A percentile compares a stretch with the other conserved stretches of the same genome.
Evolutionary conservation across 192 early-diverging fungal species (phyloP).

Genomic region (Umbelopsis sp.): DNA sequence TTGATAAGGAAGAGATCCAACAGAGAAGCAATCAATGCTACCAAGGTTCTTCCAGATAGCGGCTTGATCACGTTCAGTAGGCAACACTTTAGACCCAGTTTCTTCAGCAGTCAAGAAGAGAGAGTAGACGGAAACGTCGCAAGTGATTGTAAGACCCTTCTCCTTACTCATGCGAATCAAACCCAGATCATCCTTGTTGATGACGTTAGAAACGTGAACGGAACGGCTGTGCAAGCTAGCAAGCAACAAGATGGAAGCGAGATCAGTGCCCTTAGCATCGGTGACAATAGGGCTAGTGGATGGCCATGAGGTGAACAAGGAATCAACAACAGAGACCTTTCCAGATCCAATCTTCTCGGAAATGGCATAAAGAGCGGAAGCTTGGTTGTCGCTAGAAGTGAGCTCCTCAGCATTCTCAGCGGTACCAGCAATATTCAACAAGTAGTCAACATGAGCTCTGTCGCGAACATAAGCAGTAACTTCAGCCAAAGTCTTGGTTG

Average conservation of each 20-base stretch:
- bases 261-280: constrained; percentile 82
- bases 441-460: constrained; percentile 74
- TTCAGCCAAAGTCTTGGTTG: constrained; percentile 44
- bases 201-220: constrained; percentile 90
- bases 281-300: constrained; percentile 72
- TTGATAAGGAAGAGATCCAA: constrained; percentile 70
- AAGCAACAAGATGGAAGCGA: constrained; percentile 87
- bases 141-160: constrained; percentile 84
- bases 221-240: constrained; percentile 80
- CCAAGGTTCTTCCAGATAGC: constrained; percentile 81
- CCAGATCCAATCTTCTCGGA: constrained; percentile 52
- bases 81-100: constrained; percentile 44
- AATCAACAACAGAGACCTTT: constrained; percentile 65
- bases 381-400: constrained; percentile 40
- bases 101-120: constrained; percentile 70
- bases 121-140: constrained; percentile 90
- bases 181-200: constrained; percentile 75
- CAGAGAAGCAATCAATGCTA: constrained; percentile 90
- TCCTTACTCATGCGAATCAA: constrained; percentile 87
- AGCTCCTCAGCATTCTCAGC: constrained; percentile 60
- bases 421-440: constrained; percentile 68
- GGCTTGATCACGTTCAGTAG: constrained; percentile 62
- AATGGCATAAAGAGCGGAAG: constrained; percentile 63
- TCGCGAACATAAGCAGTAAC: constrained; percentile 57
- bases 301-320: constrained; percentile 85